A percentile compares a stretch with the other conserved stretches of the same genome.
These are phyloP conservation scores for Thuidium tamariscinum DNA, from an alignment of 225 moss, liverwort and hornwort genomes.

Conservation along the genomic window DNA sequence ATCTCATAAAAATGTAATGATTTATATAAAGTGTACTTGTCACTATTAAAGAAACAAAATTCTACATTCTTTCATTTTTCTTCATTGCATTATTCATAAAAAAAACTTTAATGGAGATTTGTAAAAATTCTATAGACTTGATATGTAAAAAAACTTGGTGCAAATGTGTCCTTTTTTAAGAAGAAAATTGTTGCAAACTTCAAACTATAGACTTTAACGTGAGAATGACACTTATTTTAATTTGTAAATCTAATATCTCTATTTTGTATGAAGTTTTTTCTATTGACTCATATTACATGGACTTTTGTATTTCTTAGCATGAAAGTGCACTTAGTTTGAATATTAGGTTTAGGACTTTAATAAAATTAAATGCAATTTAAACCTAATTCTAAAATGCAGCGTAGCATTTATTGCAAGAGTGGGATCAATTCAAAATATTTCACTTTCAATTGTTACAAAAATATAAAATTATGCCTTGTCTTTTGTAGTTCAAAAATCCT, in stretches of 20 bases:
- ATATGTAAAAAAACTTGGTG: no score
- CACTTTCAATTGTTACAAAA: not conserved
- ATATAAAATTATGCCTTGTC: not conserved
- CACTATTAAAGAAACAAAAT: no score
- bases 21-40: no score
- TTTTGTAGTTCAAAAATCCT: not conserved
- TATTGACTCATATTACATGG: not conserved
- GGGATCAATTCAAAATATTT: not conserved
- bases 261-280: not conserved
- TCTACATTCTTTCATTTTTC: no score
- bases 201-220: not conserved
- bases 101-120: no score
- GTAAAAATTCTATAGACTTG: not conserved
- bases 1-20: no score
- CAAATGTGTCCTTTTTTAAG: no score
- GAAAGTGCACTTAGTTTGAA: not conserved
- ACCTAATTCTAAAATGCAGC: accelerated
- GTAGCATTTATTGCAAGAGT: not conserved
- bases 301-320: not conserved
- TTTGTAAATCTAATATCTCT: not conserved
- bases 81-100: no score
- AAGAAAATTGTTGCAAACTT: not conserved
- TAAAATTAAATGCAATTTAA: not conserved
- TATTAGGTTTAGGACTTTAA: not conserved
- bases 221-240: not conserved